These are phyloP conservation scores for Epichloe glyceriae DNA, from an alignment of 2,329 filamentous ascomycete species.

Conservation along the genomic window DNA sequence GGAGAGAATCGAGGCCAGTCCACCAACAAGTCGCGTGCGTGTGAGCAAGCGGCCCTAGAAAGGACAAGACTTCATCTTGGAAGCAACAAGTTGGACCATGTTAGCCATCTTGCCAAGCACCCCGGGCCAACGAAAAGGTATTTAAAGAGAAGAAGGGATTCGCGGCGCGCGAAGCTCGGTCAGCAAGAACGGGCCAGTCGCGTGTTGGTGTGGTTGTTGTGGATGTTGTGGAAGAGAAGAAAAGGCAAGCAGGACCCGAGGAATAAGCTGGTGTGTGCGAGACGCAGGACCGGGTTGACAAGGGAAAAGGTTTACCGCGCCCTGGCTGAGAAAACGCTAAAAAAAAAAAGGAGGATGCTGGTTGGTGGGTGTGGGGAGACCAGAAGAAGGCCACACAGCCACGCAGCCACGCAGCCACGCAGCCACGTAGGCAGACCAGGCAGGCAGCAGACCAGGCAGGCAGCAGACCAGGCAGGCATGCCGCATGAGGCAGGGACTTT, in stretches of 20 bases:
- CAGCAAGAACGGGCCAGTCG: conserved; percentile 5
- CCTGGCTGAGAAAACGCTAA: not conserved
- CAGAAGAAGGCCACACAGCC: too few species aligned
- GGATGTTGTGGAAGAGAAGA: not conserved
- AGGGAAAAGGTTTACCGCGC: not conserved
- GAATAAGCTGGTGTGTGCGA: not conserved
- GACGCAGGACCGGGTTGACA: not conserved
- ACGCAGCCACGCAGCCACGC: too few species aligned
- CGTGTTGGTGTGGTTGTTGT: conserved; percentile 2
- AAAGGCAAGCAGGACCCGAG: not conserved
- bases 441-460: too few species aligned
- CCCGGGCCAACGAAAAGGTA: not conserved
- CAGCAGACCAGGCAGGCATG: too few species aligned
- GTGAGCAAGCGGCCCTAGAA: conserved; percentile 8
- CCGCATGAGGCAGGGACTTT: too few species aligned
- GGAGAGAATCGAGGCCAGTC: not conserved
- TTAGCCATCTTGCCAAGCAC: conserved; percentile 12
- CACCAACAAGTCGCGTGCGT: conserved; percentile 1
- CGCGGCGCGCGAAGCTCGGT: conserved; percentile 3
- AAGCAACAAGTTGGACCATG: conserved; percentile 9
- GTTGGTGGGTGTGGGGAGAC: too few species aligned
- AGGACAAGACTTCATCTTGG: conserved; percentile 9
- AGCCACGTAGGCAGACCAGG: too few species aligned
- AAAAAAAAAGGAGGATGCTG: not conserved
- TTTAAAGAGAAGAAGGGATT: not conserved